Conservation (phyloP, 129 eudicot genomes). For the sunflower (Helianthus annuus) region HanXRQr2.0-SUNRISE NC_035444.2:15629293-15629792, state of each 20-base stretch:
- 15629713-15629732: conserved; percentile 51
- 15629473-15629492: conserved; percentile 72
- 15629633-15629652: conserved; percentile 49
- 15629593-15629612: not conserved
- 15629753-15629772: not conserved
- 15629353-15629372: conserved; percentile 66
- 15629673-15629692: conserved; percentile 77
- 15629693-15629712: conserved; percentile 43
- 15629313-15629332: not conserved
- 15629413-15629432: conserved; percentile 54
- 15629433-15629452: conserved; percentile 30
- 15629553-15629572: not conserved
- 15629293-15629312: conserved; percentile 4
- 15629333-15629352: conserved; percentile 36
- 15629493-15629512: conserved; percentile 79
- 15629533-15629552: conserved; percentile 22
- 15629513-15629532: conserved; percentile 90
- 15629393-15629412: conserved; percentile 32
- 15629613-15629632: conserved; percentile 80
- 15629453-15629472: conserved; percentile 51
- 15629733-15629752: not conserved
- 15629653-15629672: conserved; percentile 78
- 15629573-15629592: not conserved
- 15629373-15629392: conserved; percentile 62
- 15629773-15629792: not conserved